These are phyloP conservation scores for Cystofilobasidium ferigula DNA, from an alignment of 768 basidiomycete species.

Conservation along the genomic window DNA sequence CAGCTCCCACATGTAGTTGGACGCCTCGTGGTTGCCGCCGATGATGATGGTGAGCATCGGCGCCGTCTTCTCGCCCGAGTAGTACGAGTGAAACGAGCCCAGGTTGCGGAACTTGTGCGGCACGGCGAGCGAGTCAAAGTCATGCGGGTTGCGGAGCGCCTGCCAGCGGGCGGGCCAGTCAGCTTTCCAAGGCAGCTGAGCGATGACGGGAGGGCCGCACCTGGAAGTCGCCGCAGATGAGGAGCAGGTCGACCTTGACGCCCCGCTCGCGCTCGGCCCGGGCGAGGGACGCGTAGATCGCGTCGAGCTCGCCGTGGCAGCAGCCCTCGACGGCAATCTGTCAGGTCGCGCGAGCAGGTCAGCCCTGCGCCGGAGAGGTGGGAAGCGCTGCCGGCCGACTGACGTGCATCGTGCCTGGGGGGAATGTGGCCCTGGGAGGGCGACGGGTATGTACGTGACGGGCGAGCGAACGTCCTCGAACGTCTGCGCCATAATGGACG, in stretches of 20 bases:
- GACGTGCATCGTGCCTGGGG: not conserved
- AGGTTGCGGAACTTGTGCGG: conserved; percentile 77
- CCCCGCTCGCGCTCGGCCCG: conserved; percentile 51
- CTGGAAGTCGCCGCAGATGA: conserved; percentile 89
- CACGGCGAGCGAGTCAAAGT: conserved; percentile 81
- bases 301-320: conserved; percentile 85
- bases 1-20: conserved; percentile 94
- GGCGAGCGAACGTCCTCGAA: not conserved
- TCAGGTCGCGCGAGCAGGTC: not conserved
- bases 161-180: conserved; percentile 37
- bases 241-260: conserved; percentile 67
- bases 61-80: conserved; percentile 67
- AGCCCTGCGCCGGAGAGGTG: too few relatives aligned
- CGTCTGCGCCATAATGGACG: too few relatives aligned
- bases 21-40: conserved; percentile 96
- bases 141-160: conserved; percentile 71
- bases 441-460: not conserved
- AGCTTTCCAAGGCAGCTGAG: too few relatives aligned
- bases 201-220: conserved; percentile 25
- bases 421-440: not conserved
- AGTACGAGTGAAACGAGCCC: conserved; percentile 77
- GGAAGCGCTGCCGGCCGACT: not conserved
- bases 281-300: conserved; percentile 64
- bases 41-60: conserved; percentile 85
- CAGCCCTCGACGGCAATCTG: conserved; percentile 88